Percentiles rank a stretch among this genome's conserved stretches.
Evolutionary conservation across 495 filamentous ascomycete species (phyloP).

Genomic region (Talaromyces wortmannii): DNA sequence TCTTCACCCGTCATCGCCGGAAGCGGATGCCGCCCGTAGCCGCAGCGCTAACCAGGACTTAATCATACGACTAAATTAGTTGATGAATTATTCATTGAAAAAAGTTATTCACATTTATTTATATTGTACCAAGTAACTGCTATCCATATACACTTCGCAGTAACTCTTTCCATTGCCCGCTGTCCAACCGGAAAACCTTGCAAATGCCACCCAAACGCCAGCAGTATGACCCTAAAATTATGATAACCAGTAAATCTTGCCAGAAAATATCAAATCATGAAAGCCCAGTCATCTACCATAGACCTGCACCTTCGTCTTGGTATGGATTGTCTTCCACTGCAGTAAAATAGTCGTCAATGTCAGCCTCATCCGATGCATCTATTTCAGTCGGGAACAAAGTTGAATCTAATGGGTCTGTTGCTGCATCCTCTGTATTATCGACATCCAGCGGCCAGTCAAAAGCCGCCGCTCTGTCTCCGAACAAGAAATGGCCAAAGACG

Average conservation of each 20-base stretch:
- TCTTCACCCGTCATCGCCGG: constrained; percentile 4
- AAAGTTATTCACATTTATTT: too few relatives aligned
- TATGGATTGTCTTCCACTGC: constrained; percentile 2
- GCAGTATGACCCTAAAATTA: neutral
- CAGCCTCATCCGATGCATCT: neutral
- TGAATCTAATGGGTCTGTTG: neutral
- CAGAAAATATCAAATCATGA: neutral
- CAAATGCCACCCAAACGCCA: neutral
- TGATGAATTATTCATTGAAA: neutral
- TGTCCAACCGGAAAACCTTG: neutral
- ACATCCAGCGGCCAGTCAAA: constrained; percentile 7
- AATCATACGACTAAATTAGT: too few relatives aligned
- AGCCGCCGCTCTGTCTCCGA: constrained; percentile 30
- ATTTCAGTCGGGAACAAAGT: neutral
- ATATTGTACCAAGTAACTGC: neutral
- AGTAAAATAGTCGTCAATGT: neutral
- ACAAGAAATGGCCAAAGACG: constrained; percentile 71
- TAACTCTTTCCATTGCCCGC: too few relatives aligned
- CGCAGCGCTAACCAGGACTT: neutral
- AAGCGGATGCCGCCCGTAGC: constrained; percentile 4
- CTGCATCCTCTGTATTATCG: neutral
- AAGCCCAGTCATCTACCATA: neutral
- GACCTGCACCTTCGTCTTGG: constrained; percentile 1
- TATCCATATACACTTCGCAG: too few relatives aligned
- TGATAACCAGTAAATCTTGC: neutral